A percentile compares a stretch with the other conserved stretches of the same genome.
These are phyloP conservation scores for Bruguiera sexangula DNA, from an alignment of 345 rosid species.

Conservation along the genomic window DNA sequence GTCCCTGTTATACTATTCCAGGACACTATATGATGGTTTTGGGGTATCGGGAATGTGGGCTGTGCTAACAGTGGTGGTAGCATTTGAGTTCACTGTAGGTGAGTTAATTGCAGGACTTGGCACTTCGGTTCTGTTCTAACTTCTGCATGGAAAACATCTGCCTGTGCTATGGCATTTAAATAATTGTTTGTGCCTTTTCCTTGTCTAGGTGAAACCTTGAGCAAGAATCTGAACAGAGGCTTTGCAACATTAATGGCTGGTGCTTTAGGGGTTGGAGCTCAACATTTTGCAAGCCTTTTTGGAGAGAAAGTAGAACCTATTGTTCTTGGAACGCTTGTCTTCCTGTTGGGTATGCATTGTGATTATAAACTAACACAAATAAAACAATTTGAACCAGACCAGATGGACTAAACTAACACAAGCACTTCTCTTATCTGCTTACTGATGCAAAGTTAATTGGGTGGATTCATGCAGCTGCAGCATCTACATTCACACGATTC, in stretches of 20 bases:
- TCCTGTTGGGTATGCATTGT: slow-evolving; percentile 16
- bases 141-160: not conserved
- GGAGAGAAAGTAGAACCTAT: slow-evolving; percentile 22
- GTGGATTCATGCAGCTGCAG: slow-evolving; percentile 24
- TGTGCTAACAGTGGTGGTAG: slow-evolving; percentile 27
- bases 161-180: not conserved
- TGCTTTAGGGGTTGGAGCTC: slow-evolving; percentile 26
- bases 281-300: slow-evolving; percentile 21
- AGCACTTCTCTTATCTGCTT: not conserved
- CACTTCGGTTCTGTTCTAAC: not conserved
- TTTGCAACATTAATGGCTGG: slow-evolving; percentile 24
- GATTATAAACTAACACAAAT: too few species aligned
- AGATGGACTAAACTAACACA: not conserved
- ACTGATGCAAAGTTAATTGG: not conserved
- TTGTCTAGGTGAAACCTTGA: slow-evolving; percentile 27
- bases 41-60: slow-evolving; percentile 34
- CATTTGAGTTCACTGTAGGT: slow-evolving; percentile 33
- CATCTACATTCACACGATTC: slow-evolving; percentile 31
- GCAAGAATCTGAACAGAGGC: slow-evolving; percentile 25
- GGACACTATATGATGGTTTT: slow-evolving; percentile 26
- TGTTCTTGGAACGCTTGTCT: slow-evolving; percentile 23
- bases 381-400: not conserved
- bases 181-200: not conserved
- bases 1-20: slow-evolving; percentile 21
- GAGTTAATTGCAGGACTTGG: not conserved